Evolutionary conservation across 768 basidiomycete genomes (phyloP), one percentile per base, ranked within the genome.

Genomic region (Lactarius trivialis): DNA sequence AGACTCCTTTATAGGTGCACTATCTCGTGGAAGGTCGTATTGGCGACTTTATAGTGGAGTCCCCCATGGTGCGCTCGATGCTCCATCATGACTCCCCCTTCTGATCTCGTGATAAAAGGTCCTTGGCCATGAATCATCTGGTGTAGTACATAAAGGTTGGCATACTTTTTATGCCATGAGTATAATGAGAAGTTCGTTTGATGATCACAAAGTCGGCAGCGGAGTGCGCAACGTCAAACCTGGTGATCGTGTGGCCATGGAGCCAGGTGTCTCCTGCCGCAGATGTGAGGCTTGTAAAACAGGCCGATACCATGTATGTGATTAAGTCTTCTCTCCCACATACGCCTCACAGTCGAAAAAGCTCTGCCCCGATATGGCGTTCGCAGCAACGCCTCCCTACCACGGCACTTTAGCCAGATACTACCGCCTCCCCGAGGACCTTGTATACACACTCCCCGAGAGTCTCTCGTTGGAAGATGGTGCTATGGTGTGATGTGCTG

Each of bases 111-210:
- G 26, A 24, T 5, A 34, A 41, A n/a, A 91, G 93, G 89, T 93
- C 54, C 85, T 98, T 49, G 96, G 96, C 21, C 96, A 98, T 70
- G 96, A 98, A 76, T 93, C 92, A 2, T 79, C 92, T 30, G 94
- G 93, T 12, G 75, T 93, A 53, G 75, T 97, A 55, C 77, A 76
- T 59, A 87, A 86, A 77, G 82, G 89, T 86, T n/a, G 64, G 43
- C 14, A 37, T 41, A 39, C 4, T 7, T 26, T 34, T 19, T 36
- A 50, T 41, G 3, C 12, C 4, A 11, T n/a, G 34, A 34, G 19
- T 14, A 4, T 3, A 43, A 34, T 55, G 55, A 60, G 3, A 43
- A 8, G 50, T 55, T 32, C 2, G 2, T 28, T 15, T 50, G 14
- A 32, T 24, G 14, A 39, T 14, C 11, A 17, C 8, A 12, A 68